Percentiles rank a stretch among this genome's conserved stretches.
Evolutionary conservation across 768 basidiomycete genomes (phyloP).

Genomic region (Mycena haematopus): DNA sequence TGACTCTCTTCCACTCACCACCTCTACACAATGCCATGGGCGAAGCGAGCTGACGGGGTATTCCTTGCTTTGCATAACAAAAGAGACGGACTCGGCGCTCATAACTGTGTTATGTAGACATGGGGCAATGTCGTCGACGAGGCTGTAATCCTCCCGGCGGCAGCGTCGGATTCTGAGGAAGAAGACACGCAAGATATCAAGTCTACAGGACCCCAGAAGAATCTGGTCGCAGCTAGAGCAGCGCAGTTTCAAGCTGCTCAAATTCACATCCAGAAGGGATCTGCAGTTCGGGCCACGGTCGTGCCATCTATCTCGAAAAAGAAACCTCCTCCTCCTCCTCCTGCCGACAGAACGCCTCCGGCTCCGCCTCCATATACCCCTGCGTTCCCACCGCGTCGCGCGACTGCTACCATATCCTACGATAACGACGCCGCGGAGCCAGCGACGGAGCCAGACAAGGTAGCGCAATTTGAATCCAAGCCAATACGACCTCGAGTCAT

Average conservation of each 20-base stretch:
- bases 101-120: constrained; percentile 22
- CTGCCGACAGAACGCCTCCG: constrained; percentile 15
- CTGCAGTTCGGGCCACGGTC: constrained; percentile 4
- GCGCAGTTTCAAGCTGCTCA: constrained; percentile 23
- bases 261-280: constrained; percentile 18
- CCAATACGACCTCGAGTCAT: constrained; percentile 19
- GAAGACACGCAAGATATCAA: constrained; percentile 13
- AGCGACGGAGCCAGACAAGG: constrained; percentile 17
- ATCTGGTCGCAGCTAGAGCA: constrained; percentile 23
- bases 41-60: constrained; percentile 26
- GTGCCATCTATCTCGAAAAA: constrained; percentile 16
- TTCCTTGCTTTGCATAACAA: constrained; percentile 15
- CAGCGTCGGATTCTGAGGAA: constrained; percentile 23
- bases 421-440: constrained; percentile 16
- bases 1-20: constrained; percentile 15
- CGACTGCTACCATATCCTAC: constrained; percentile 9
- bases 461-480: constrained; percentile 16
- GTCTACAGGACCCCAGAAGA: constrained; percentile 12
- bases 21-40: constrained; percentile 24
- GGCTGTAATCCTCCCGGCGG: constrained; percentile 12
- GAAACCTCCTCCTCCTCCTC: constrained; percentile 17
- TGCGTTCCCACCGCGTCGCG: constrained; percentile 25
- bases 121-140: constrained; percentile 26
- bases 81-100: constrained; percentile 13
- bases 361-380: constrained; percentile 24